Conservation (phyloP, 768 basidiomycete species). For the Trametopsis cervina region DNA sequence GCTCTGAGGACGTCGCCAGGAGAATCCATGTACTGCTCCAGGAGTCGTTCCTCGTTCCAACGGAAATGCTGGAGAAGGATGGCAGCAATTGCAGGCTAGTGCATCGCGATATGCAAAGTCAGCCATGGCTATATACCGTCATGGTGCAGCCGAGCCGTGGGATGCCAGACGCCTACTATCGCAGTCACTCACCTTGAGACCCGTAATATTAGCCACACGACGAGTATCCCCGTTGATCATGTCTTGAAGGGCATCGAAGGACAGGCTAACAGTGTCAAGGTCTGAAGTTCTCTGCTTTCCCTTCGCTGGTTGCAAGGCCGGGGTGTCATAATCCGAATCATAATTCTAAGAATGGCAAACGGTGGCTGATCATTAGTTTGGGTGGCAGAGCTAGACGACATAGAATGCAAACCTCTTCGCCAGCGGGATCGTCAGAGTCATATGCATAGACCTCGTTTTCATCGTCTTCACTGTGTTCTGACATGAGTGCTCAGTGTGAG, state of each 20-base stretch:
- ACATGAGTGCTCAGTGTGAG: conserved; percentile 15
- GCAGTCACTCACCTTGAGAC: conserved; percentile 24
- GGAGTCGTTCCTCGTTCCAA: conserved; percentile 95
- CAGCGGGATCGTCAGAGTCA: conserved; percentile 18
- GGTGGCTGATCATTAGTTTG: too few species aligned
- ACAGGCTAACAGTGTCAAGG: conserved; percentile 19
- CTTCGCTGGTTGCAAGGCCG: conserved; percentile 15
- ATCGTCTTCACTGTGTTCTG: conserved; percentile 22
- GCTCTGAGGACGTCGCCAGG: conserved; percentile 52
- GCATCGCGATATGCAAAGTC: background rate
- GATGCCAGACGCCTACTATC: conserved; percentile 3
- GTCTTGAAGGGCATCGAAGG: conserved; percentile 17
- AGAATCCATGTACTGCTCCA: conserved; percentile 95
- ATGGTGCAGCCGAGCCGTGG: too few species aligned
- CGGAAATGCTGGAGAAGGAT: conserved; percentile 76
- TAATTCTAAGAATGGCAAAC: conserved; percentile 11
- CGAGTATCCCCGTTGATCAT: conserved; percentile 19
- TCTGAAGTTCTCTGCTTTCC: conserved; percentile 18
- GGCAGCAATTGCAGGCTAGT: conserved; percentile 61
- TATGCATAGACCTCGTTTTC: conserved; percentile 17
- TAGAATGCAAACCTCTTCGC: conserved; percentile 15
- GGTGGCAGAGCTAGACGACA: background rate
- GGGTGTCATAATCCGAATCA: conserved; percentile 18
- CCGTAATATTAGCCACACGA: conserved; percentile 22
- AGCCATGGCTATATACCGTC: too few species aligned